Conservation (phyloP, 2,329 filamentous ascomycete species). For the Ophiostoma ips region DNA sequence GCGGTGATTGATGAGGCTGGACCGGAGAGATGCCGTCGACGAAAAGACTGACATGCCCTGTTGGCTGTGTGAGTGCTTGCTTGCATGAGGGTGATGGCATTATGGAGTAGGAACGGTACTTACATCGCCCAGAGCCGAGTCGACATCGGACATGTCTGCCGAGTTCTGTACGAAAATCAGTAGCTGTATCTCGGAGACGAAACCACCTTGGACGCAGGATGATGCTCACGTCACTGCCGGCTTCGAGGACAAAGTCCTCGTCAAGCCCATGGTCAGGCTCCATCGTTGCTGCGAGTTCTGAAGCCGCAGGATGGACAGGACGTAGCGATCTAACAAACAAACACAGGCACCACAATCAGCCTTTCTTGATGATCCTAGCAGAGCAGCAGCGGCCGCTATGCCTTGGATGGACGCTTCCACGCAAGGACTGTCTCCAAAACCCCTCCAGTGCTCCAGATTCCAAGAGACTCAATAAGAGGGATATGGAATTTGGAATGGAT, state of each 20-base stretch:
- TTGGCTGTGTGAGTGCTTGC: neutral
- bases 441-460: neutral
- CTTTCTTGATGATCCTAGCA: neutral
- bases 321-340: neutral
- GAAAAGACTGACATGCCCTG: conserved; percentile 20
- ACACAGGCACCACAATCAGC: neutral
- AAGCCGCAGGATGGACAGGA: neutral
- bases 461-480: neutral
- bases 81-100: too few relatives aligned
- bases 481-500: too few relatives aligned
- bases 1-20: conserved; percentile 18
- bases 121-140: conserved; percentile 20
- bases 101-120: conserved; percentile 5
- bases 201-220: too few relatives aligned
- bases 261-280: neutral
- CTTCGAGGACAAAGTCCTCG: conserved; percentile 3
- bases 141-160: conserved; percentile 9
- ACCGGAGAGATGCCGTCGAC: conserved; percentile 21
- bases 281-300: conserved; percentile 1
- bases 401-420: conserved; percentile 14
- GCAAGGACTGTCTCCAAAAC: conserved; percentile 4
- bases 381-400: conserved; percentile 13
- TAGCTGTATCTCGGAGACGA: too few relatives aligned
- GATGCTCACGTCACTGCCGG: conserved; percentile 6
- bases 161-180: neutral